These are phyloP conservation scores for Boechera divaricarpa DNA, from an alignment of 345 rosid genomes.

Conservation along the genomic window DNA sequence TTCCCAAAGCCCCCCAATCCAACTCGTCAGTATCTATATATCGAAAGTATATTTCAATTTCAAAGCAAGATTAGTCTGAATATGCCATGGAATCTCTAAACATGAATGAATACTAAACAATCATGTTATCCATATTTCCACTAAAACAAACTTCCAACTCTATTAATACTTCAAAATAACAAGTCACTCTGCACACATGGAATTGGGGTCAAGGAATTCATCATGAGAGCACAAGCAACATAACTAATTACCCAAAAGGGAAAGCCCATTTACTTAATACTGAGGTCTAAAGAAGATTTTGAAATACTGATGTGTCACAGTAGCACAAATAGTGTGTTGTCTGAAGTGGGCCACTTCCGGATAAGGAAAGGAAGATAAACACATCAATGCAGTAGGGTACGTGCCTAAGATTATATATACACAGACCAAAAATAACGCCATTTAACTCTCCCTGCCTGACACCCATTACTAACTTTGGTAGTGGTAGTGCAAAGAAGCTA, in stretches of 20 bases:
- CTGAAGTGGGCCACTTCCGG: constrained; percentile 42
- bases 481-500: constrained; percentile 24
- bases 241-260: constrained; percentile 24
- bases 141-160: constrained; percentile 1
- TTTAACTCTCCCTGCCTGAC: constrained; percentile 37
- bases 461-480: constrained; percentile 26
- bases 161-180: constrained; percentile 15
- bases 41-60: not conserved
- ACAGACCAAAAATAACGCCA: constrained; percentile 25
- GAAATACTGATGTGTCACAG: constrained; percentile 35
- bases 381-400: constrained; percentile 45
- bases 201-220: constrained; percentile 16
- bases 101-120: constrained; percentile 9
- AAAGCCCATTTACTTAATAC: constrained; percentile 3
- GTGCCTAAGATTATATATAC: constrained; percentile 29
- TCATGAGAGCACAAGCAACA: constrained; percentile 2
- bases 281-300: constrained; percentile 22
- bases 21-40: not conserved
- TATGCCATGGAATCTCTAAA: not conserved
- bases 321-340: constrained; percentile 33
- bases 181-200: not conserved
- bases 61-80: constrained; percentile 13
- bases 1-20: not conserved
- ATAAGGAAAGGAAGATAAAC: constrained; percentile 36
- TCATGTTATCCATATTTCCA: constrained; percentile 6